Evolutionary conservation across 2,329 filamentous ascomycete genomes (phyloP).

Genomic region (Arthrinium phaeospermum): DNA sequence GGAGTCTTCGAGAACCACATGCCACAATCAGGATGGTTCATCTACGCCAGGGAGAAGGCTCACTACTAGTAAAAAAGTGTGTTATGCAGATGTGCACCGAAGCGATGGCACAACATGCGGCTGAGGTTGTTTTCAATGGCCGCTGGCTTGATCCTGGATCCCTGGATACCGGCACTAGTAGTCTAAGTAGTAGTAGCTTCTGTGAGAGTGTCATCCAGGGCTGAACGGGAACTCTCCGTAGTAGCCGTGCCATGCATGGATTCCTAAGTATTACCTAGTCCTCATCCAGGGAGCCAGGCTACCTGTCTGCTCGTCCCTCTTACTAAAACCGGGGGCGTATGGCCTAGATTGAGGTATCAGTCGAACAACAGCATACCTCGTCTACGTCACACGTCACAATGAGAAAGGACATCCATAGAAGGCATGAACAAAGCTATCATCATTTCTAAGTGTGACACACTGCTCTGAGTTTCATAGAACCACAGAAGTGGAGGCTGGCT

Average conservation of each 20-base stretch:
- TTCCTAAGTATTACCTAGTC: background rate
- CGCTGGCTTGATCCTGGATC: background rate
- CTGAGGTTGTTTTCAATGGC: background rate
- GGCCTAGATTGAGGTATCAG: background rate
- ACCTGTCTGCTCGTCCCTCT: background rate
- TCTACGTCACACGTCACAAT: background rate
- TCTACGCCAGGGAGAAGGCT: background rate
- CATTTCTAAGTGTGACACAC: background rate
- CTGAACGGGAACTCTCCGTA: conserved; percentile 12
- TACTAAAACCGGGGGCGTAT: background rate
- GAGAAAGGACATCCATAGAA: too few relatives aligned
- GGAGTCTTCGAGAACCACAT: too few relatives aligned
- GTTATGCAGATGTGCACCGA: background rate
- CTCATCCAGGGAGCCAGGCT: background rate
- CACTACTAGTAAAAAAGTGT: background rate
- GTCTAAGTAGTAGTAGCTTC: background rate
- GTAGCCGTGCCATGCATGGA: conserved; percentile 3
- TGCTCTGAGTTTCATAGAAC: background rate
- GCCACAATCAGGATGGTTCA: background rate
- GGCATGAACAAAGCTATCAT: background rate
- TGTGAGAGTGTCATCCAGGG: background rate
- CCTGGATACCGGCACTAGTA: background rate
- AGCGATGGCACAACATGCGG: background rate
- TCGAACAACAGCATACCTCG: background rate
- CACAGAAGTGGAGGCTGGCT: background rate